Evolutionary conservation across 352 stramenopile genomes (phyloP).

Genomic region (Globisporangium emineosum): DNA sequence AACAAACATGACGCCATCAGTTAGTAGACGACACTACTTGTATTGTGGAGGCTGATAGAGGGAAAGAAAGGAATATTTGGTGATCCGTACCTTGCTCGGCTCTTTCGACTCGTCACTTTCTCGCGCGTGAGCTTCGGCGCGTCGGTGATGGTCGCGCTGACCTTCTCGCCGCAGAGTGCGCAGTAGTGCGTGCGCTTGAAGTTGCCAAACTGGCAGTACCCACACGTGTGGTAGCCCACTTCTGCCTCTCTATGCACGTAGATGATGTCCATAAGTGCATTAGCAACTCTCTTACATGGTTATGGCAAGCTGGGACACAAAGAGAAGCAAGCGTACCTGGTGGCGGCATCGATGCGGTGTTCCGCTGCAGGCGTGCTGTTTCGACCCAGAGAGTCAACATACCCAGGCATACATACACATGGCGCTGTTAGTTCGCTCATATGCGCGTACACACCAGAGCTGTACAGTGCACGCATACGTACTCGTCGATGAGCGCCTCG

Average conservation of each 20-base stretch:
- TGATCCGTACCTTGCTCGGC: neutral
- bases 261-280: neutral
- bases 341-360: conserved; percentile 8
- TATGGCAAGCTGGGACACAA: no score
- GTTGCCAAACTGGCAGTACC: conserved; percentile 4
- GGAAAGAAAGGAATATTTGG: neutral
- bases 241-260: conserved; percentile 6
- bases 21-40: neutral
- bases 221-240: conserved; percentile 3
- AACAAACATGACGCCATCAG: neutral
- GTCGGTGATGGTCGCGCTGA: conserved; percentile 5
- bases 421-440: neutral
- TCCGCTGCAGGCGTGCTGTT: conserved; percentile 2
- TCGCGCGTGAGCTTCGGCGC: neutral
- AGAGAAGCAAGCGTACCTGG: conserved; percentile 3
- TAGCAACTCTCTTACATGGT: no score
- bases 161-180: conserved; percentile 9
- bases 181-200: conserved; percentile 9
- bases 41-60: neutral
- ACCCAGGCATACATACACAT: neutral
- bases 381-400: neutral
- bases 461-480: neutral
- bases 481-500: conserved; percentile 10
- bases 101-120: neutral
- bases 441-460: neutral